These are phyloP conservation scores for Aspergillus bertholletiae DNA, from an alignment of 495 filamentous ascomycete genomes.

Conservation along the genomic window DNA sequence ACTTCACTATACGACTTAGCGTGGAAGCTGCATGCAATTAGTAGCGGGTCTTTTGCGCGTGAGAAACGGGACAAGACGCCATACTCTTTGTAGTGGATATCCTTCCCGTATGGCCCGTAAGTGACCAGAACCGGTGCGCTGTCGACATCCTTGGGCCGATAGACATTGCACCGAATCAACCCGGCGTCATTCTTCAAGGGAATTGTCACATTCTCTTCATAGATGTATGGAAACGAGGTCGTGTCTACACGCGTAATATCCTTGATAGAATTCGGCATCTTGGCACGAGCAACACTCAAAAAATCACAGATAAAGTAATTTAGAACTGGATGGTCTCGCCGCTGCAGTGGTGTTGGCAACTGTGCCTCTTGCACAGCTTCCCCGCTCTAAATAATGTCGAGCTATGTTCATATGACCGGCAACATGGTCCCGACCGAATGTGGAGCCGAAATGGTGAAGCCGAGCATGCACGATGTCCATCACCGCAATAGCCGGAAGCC, in stretches of 20 bases:
- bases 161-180: constrained; percentile 40
- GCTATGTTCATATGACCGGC: neutral
- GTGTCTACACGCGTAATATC: constrained; percentile 35
- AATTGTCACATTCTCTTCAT: constrained; percentile 37
- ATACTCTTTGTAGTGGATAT: constrained; percentile 35
- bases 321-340: neutral
- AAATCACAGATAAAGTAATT: neutral
- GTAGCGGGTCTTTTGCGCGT: neutral
- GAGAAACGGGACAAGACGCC: neutral
- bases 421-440: constrained; percentile 9
- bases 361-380: neutral
- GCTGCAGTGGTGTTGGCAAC: neutral
- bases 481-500: too few species aligned
- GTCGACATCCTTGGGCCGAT: constrained; percentile 29
- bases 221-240: constrained; percentile 32
- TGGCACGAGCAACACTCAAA: neutral
- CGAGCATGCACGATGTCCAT: too few species aligned
- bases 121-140: constrained; percentile 37
- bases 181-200: constrained; percentile 28
- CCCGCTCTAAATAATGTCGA: neutral
- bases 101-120: constrained; percentile 62
- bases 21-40: constrained; percentile 23
- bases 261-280: constrained; percentile 36
- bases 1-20: constrained; percentile 45
- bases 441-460: constrained; percentile 31